Conservation (phyloP, 306 rosid genomes). For the Vachellia pachyceras region DNA sequence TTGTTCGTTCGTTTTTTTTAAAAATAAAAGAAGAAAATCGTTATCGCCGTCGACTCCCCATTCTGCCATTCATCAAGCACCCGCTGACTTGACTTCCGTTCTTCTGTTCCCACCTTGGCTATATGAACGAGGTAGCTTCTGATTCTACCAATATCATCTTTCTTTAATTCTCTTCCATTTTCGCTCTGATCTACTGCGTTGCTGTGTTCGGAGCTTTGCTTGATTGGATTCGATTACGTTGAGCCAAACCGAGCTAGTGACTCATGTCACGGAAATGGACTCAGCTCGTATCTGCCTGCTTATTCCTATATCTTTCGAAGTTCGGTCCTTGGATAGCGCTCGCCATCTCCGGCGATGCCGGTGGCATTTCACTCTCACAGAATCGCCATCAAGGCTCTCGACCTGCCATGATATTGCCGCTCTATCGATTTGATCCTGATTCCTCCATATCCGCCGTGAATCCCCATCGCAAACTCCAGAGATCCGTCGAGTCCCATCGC, state of each 20-base stretch:
- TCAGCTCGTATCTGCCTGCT: conserved; percentile 35
- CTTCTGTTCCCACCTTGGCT: neutral
- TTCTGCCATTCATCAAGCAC: neutral
- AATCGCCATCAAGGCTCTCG: conserved; percentile 46
- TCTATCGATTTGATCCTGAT: conserved; percentile 63
- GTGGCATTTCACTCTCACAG: conserved; percentile 40
- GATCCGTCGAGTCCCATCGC: conserved; percentile 59
- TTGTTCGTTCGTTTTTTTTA: neutral
- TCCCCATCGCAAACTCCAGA: conserved; percentile 70
- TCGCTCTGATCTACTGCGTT: conserved; percentile 38
- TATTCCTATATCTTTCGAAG: conserved; percentile 25
- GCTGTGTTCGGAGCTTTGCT: conserved; percentile 17
- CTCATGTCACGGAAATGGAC: conserved; percentile 54
- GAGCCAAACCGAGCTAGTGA: conserved; percentile 40
- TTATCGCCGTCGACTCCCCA: neutral
- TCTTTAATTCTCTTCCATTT: conserved; percentile 24
- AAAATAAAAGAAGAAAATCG: neutral
- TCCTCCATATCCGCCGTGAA: conserved; percentile 44
- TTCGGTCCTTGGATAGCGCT: conserved; percentile 15
- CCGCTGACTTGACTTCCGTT: conserved; percentile 18
- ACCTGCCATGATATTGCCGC: conserved; percentile 76
- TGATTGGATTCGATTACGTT: conserved; percentile 37
- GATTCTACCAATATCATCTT: neutral
- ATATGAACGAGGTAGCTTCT: neutral
- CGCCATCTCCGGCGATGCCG: conserved; percentile 39